Base-by-base conservation (phyloP, 2,329 filamentous ascomycete species). In the Helicocarpus griseus region DNA sequence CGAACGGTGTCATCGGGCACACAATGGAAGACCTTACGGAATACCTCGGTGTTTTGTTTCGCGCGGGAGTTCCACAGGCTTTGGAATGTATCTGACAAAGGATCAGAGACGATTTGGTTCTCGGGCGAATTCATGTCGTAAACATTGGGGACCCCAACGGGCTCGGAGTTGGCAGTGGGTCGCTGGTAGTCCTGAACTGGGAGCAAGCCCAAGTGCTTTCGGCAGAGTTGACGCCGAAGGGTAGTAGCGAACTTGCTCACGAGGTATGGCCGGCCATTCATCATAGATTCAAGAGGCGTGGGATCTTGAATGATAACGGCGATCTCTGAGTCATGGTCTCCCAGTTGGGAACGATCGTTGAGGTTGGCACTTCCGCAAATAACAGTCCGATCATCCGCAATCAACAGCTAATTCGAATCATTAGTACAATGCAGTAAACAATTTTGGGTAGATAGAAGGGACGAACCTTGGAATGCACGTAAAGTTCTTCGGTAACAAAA, bases 401-500 rank as follows among this genome's bases (percentile, higher is more conserved):
- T 93, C 53, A 71, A 67, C 33, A 96, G 48, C 56, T 57, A 26
- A 90, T 1, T 85, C 11, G 22, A 21, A 14, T 8, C 31, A 26
- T 49, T 40, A 93, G 78, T 50, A 77, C 67, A 73, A 77, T 51
- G 35, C 43, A 17, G 17, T 48, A 46, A 65, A 57, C 59, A 56
- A 40, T 35, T 50, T 17, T n/a, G 13, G 14, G 35, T 21, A 46
- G 28, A 24, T 29, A 19, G 28, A 14, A 13, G 28, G 45, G 29
- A 1, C 29, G 31, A 28, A 50, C 77, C 72, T 97, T 98, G 26
- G 83, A 86, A 67, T 98, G 93, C 45, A 97, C 85, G 66, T 98
- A 98, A 1, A 97, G 79, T 68, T 98, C 91, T 66, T 98, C 93
- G 65, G 95, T 75, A 74, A 97, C 85, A 75, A 93, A 94, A 64